A percentile compares a stretch with the other conserved stretches of the same genome.
Evolutionary conservation across 139 green algal genomes (phyloP).

Genomic region (Limnomonas spitsbergensis): DNA sequence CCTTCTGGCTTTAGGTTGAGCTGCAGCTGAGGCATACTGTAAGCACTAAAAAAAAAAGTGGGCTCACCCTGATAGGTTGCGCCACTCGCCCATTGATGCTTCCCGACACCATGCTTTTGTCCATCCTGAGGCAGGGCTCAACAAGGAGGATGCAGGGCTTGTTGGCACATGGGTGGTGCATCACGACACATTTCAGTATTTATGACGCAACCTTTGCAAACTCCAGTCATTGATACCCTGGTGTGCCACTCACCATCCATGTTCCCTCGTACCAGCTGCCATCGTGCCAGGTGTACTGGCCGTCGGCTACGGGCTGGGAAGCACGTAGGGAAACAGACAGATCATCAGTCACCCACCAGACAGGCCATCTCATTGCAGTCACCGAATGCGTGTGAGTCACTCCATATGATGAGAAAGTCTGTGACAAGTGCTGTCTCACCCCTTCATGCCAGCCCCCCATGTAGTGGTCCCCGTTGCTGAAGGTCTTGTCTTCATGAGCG

Average conservation of each 20-base stretch:
- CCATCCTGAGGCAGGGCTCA: no score
- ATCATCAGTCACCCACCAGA: neutral
- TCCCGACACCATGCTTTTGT: neutral
- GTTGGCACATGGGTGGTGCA: no score
- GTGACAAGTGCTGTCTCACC: no score
- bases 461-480: neutral
- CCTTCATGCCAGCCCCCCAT: neutral
- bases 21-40: neutral
- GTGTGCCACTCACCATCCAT: neutral
- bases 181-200: no score
- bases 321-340: constrained; percentile 1
- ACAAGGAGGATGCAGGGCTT: neutral
- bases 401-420: no score
- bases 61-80: neutral
- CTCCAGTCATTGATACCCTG: neutral
- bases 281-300: neutral
- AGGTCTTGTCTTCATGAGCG: neutral
- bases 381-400: neutral
- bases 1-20: neutral
- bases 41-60: neutral
- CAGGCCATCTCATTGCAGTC: neutral
- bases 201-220: no score
- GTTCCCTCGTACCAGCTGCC: neutral
- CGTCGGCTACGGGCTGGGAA: neutral
- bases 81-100: neutral